Percentiles rank a stretch among this genome's conserved stretches.
These are phyloP conservation scores for Drosera capensis DNA, from an alignment of 148 eudicot species.

Conservation along the genomic window DNA sequence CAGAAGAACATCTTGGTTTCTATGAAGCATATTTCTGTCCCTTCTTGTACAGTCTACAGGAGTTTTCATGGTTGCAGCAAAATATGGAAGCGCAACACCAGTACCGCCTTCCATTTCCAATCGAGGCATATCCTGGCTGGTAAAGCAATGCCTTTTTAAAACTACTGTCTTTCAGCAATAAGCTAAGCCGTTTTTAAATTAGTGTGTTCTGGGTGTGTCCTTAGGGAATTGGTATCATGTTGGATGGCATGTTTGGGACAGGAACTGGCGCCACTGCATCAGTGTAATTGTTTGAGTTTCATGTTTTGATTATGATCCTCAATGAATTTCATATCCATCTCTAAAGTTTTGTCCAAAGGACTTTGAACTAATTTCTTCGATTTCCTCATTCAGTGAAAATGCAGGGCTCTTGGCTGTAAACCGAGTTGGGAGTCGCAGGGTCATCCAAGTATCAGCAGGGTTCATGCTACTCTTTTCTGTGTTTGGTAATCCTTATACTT, in stretches of 20 bases:
- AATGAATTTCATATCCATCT: background rate
- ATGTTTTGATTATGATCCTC: background rate
- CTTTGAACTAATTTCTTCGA: background rate
- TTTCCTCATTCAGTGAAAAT: slow-evolving; percentile 43
- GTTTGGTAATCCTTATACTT: slow-evolving; percentile 32
- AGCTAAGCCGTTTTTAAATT: background rate
- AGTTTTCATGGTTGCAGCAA: slow-evolving; percentile 54
- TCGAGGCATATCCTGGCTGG: slow-evolving; percentile 90
- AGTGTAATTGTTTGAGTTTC: slow-evolving; percentile 34
- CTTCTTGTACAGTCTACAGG: slow-evolving; percentile 59
- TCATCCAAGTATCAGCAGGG: slow-evolving; percentile 58
- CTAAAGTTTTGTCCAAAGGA: background rate
- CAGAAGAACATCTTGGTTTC: too few relatives aligned
- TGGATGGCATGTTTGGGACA: slow-evolving; percentile 71
- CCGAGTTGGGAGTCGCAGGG: slow-evolving; percentile 77
- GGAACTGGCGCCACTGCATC: slow-evolving; percentile 66
- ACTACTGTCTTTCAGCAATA: background rate
- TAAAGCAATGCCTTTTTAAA: slow-evolving; percentile 8
- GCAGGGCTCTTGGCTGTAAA: slow-evolving; percentile 71
- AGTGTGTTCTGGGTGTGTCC: slow-evolving; percentile 1
- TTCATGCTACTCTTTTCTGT: slow-evolving; percentile 84
- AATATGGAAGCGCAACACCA: slow-evolving; percentile 69
- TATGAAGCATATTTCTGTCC: too few relatives aligned
- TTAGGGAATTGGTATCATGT: slow-evolving; percentile 59
- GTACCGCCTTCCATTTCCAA: slow-evolving; percentile 57